Base-by-base conservation (phyloP, 176 grass and related monocot species). In the Raddia guianensis region DNA sequence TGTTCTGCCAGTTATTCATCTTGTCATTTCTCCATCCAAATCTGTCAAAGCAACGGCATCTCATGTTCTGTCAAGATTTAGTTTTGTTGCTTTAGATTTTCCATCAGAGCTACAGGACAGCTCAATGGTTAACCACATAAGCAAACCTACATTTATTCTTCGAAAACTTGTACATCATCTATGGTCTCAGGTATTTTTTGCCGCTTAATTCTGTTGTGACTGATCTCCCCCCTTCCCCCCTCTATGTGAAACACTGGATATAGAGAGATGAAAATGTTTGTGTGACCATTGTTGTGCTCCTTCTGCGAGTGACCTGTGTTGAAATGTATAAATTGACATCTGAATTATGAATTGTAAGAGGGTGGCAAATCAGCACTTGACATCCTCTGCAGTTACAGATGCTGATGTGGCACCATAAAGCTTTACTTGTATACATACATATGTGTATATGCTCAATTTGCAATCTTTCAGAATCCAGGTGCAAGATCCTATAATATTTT, bases 41-140 rank as follows among this genome's bases (percentile, higher is more conserved):
- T 93, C 84, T 89, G 79, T 98, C 68, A 98, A 95, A 87, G 69
- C 72, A 74, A 78, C 78, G 46, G 92, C 90, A 87, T 83, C 84
- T 73, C 66, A 78, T 83, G 72, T 95, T 73, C 84, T 98, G 65
- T 93, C 90, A 73, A 95, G 74, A 84, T 77, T 89, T 49, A 79
- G 78, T 19, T 78, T 70, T 49, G 66, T 89, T 76, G 32, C 93
- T 85, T 84, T 91, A 66, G 86, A 89, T 59, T 86, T 89, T 72
- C 74, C 61, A 68, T 85, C 72, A 73, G 71, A 82, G 19, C 78
- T 87, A 73, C 87, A 86, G 44, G 70, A 83, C 64, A 80, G 46
- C 69, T 77, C 82, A 80, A 67, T 32, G 65, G 73, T 52, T 71
- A 64, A 80, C 62, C 87, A 82, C 74, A 83, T 93, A 90, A 87